phyloP scores from a whole-genome alignment of 495 filamentous ascomycete species.

The Tuber microsphaerosporum region DNA sequence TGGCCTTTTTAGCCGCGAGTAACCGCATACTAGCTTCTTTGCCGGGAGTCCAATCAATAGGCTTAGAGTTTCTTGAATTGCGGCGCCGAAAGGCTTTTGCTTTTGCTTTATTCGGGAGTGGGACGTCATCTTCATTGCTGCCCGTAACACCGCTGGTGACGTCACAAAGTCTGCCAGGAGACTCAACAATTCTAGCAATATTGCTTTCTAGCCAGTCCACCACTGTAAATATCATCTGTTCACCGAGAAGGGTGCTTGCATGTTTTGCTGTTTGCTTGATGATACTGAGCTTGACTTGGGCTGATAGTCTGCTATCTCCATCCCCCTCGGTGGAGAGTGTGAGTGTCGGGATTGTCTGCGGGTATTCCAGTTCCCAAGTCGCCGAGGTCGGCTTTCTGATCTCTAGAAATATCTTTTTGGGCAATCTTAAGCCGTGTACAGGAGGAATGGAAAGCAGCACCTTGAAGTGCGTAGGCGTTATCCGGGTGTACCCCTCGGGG shows the following conservation, averaged over 20 bases:
- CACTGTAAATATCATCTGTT: constrained; percentile 81
- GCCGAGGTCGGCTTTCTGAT: constrained; percentile 19
- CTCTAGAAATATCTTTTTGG: constrained; percentile 27
- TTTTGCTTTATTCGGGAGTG: constrained; percentile 37
- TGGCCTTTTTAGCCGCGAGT: constrained; percentile 41
- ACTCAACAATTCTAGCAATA: constrained; percentile 65
- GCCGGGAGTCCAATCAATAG: constrained; percentile 43
- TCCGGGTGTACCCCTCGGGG: constrained; percentile 29
- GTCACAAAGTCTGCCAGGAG: constrained; percentile 73
- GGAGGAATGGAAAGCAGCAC: constrained; percentile 20
- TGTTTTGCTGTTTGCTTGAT: constrained; percentile 68
- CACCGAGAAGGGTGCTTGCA: constrained; percentile 64
- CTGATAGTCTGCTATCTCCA: constrained; percentile 54
- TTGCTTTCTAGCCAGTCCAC: constrained; percentile 83
- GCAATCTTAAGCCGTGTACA: constrained; percentile 2
- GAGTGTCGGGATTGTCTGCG: constrained; percentile 59
- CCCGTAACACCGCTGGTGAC: constrained; percentile 63
- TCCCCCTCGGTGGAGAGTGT: constrained; percentile 56
- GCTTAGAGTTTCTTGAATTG: not conserved
- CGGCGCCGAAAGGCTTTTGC: constrained; percentile 37
- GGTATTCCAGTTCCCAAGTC: constrained; percentile 55
- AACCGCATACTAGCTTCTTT: constrained; percentile 44
- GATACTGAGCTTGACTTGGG: constrained; percentile 85
- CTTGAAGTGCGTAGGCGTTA: constrained; percentile 15
- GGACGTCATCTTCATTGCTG: constrained; percentile 45